Base-by-base conservation (phyloP, 2,329 filamentous ascomycete species). In the Sclerotinia spermophila region DNA sequence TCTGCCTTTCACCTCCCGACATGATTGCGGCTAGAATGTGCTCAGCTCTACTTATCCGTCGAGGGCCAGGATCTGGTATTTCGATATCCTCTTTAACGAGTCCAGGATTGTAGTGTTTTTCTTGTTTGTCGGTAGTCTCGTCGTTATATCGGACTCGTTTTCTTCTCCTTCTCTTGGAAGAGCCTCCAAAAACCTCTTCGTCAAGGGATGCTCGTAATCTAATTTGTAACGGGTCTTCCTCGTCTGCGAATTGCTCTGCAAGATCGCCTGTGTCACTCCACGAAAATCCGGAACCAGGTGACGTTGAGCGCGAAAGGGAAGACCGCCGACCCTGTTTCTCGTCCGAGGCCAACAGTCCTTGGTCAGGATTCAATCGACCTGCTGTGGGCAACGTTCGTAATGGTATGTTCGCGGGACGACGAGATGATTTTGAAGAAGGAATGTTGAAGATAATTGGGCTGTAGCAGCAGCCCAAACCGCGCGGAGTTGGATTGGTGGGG, bases 201-300 rank as follows among this genome's bases (percentile, higher is more conserved):
- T 92, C 88, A 71, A 91, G 82, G 76, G 89, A 89, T 76, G 88
- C 84, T 78, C 86, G 85, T 72, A 95, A 85, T 77, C 88, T 90
- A 76, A 89, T 87, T 76, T 88, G 89, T 76, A 97, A 86, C 72
- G 93, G 92, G 80, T 97, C 93, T 82, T 95, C 89, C 78, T 90
- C 89, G 84, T 92, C 90, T 78, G 88, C 92, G 77, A 94, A 86
- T 85, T 96, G 95, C 83, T 97, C 95, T 78, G 93, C 93, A 78
- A 98, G 88, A 82, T 98, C 96, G 79, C 94, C 95, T 59, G 95
- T 97, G 81, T 97, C 94, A 79, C 92, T 94, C 94, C 93, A 97
- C 77, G 90, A 93, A 81, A 92, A 92, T 78, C 91, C 88, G 72
- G 89, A 91, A 80, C 85, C 85, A 72, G 81, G 84, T 74, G 87